Base-by-base conservation (phyloP, 2,329 filamentous ascomycete species). In the Immersiporthe knoxdaviesiana region DNA sequence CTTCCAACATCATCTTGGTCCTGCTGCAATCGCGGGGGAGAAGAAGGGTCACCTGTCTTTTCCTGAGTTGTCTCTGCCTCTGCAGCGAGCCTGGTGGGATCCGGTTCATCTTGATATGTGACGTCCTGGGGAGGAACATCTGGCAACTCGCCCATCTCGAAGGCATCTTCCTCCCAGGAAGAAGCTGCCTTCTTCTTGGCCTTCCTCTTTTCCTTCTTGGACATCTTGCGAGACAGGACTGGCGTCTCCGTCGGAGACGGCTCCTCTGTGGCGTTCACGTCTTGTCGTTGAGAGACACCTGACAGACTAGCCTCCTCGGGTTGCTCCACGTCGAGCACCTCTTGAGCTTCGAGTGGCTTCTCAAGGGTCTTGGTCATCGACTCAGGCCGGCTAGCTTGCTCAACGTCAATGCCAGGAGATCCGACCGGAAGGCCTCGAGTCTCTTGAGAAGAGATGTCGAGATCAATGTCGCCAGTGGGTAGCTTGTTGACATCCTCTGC, bases 131-230 rank as follows among this genome's bases (percentile, higher is more conserved):
- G n/a, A 54, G 47, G 44, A 41, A 44, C 16, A 27, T 30, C 47
- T 67, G 69, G 60, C 65, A 71, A 54, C 69, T 74, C 47, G 50
- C 61, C 62, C 63, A 58, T 24, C 62, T 73, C 69, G 11, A 60
- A 27, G 3, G 47, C 58, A n/a, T 69, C 64, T 7, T 66, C 61
- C 41, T 70, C 70, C 65, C 63, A 68, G 32, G 70, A 44, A 61
- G 60, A 68, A n/a, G 56, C n/a, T 14, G 74, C 76, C 52, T 77
- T 72, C 61, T 78, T 79, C 72, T 79, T 77, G 12, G 76, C 75
- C 71, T 54, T 68, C 47, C 65, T 70, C 68, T 68, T 70, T 27
- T 72, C 72, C 32, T 73, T 72, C 67, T 73, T 71, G 1, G 72
- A 73, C 65, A 70, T 54, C 50, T 72, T 71, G 50, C 72, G 70